Evolutionary conservation across 2,329 filamentous ascomycete genomes (phyloP).

Genomic region (Sarocladium strictum): DNA sequence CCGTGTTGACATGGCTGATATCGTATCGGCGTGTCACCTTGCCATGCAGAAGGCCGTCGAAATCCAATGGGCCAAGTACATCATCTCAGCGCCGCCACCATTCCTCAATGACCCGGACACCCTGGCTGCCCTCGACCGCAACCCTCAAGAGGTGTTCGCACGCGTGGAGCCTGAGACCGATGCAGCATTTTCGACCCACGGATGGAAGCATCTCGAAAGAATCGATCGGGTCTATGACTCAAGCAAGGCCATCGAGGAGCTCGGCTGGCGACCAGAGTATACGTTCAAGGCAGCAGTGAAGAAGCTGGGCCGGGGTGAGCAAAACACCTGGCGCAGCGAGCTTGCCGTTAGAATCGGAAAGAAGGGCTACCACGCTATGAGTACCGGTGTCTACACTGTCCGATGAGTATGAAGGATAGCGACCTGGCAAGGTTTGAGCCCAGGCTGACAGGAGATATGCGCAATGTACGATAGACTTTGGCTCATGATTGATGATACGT

Average conservation of each 20-base stretch:
- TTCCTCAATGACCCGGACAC: constrained; percentile 25
- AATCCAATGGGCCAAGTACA: constrained; percentile 33
- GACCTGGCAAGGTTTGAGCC: too few relatives aligned
- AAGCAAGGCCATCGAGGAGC: constrained; percentile 30
- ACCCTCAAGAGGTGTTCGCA: constrained; percentile 25
- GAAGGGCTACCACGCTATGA: constrained; percentile 37
- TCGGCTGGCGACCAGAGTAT: constrained; percentile 36
- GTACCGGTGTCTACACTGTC: constrained; percentile 36
- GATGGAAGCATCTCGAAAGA: constrained; percentile 31
- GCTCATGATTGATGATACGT: not conserved
- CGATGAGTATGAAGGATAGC: not conserved
- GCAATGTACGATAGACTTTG: not conserved
- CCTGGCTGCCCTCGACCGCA: constrained; percentile 26
- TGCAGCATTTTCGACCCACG: constrained; percentile 23
- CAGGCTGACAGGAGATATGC: not conserved
- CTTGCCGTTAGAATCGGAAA: constrained; percentile 33
- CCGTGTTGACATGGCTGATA: constrained; percentile 36
- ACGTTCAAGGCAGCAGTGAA: constrained; percentile 32
- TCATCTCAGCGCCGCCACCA: constrained; percentile 37
- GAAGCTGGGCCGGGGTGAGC: constrained; percentile 26
- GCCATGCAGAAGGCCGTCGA: constrained; percentile 27
- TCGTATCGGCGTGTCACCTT: constrained; percentile 34
- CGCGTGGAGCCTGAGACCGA: constrained; percentile 20
- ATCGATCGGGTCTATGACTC: constrained; percentile 42
- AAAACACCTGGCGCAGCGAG: constrained; percentile 29